Evolutionary conservation across 148 eudicot genomes (phyloP).

Genomic region (Nepenthes mirabilis): DNA sequence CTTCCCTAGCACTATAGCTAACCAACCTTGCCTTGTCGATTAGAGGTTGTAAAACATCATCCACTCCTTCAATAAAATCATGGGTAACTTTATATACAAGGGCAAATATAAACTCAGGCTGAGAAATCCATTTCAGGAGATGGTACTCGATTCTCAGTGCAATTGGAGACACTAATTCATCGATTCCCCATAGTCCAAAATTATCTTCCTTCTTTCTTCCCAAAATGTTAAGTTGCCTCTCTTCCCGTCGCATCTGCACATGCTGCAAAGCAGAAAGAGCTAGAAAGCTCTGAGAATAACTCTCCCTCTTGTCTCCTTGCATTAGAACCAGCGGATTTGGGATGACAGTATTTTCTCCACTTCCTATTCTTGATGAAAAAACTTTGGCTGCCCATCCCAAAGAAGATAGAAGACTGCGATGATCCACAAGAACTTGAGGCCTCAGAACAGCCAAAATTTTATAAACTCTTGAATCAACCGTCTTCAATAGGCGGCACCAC

Average conservation of each 20-base stretch:
- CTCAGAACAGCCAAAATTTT: constrained; percentile 27
- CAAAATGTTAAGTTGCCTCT: constrained; percentile 11
- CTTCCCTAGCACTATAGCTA: constrained; percentile 47
- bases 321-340: constrained; percentile 40
- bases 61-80: constrained; percentile 38
- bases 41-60: constrained; percentile 46
- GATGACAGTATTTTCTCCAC: constrained; percentile 15
- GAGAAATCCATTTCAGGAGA: constrained; percentile 33
- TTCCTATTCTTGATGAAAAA: constrained; percentile 13
- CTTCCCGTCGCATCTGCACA: constrained; percentile 25
- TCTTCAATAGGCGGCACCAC: constrained; percentile 26
- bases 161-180: constrained; percentile 39
- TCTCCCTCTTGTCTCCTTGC: constrained; percentile 27
- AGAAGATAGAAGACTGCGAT: constrained; percentile 32
- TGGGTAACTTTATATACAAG: constrained; percentile 34
- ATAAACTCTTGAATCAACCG: constrained; percentile 35
- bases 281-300: constrained; percentile 34
- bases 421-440: constrained; percentile 40
- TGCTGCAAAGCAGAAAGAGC: constrained; percentile 46
- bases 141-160: constrained; percentile 40
- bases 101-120: constrained; percentile 38
- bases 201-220: constrained; percentile 14
- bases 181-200: constrained; percentile 39
- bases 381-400: constrained; percentile 44
- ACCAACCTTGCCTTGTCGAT: constrained; percentile 39